Percentiles rank a stretch among this genome's conserved stretches.
Conservation (phyloP, 352 stramenopile genomes). For the Pythium aphanidermatum region DNA sequence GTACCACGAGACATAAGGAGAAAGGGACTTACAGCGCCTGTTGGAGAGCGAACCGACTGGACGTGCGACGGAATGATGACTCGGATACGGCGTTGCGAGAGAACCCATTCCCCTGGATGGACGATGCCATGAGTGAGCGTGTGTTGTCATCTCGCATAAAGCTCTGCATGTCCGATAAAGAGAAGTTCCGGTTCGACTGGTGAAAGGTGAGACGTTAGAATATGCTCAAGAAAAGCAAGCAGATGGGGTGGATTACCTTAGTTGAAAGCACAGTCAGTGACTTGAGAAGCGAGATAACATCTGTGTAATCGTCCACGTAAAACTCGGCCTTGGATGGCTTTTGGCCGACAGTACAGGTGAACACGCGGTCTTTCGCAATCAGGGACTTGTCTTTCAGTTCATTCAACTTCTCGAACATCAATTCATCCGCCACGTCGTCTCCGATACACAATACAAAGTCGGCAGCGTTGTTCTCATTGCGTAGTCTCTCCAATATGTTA, state of each 20-base stretch:
- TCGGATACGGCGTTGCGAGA: constrained; percentile 37
- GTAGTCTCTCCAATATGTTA: constrained; percentile 86
- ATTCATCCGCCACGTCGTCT: constrained; percentile 98
- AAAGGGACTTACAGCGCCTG: constrained; percentile 36
- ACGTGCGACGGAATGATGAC: constrained; percentile 42
- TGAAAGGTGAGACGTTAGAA: neutral
- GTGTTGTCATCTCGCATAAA: constrained; percentile 44
- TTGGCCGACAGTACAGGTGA: constrained; percentile 96
- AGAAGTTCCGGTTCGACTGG: constrained; percentile 80
- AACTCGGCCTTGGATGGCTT: constrained; percentile 96
- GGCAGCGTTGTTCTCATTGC: constrained; percentile 51
- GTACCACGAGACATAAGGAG: neutral
- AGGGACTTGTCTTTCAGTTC: constrained; percentile 33
- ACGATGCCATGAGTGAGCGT: constrained; percentile 47
- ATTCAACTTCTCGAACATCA: constrained; percentile 91
- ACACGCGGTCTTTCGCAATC: constrained; percentile 73
- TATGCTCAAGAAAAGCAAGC: neutral
- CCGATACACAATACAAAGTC: constrained; percentile 98
- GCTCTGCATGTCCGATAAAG: constrained; percentile 78
- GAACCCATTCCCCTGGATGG: constrained; percentile 25
- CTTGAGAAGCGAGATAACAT: constrained; percentile 91
- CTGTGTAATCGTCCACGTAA: constrained; percentile 95
- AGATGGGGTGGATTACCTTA: constrained; percentile 58
- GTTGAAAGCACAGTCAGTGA: constrained; percentile 67
- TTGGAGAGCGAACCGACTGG: constrained; percentile 49